phyloP scores from a whole-genome alignment of 1,139 yeast species.

The Geotrichum europaeum region DNA sequence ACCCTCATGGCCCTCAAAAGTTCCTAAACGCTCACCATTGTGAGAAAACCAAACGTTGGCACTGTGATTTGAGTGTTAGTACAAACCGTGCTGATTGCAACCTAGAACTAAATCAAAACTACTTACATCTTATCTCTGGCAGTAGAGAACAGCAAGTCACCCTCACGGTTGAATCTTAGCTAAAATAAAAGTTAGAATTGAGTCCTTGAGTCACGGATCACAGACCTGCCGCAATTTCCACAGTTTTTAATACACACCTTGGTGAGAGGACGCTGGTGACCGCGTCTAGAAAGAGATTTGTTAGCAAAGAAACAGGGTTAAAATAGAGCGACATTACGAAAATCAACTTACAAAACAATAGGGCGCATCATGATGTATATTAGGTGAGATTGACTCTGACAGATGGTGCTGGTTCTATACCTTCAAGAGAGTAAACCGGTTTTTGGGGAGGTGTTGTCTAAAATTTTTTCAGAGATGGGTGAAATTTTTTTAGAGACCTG shows the following conservation, averaged over 20 bases:
- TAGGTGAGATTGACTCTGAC: background rate
- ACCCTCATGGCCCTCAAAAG: constrained; percentile 86
- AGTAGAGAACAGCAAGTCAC: constrained; percentile 86
- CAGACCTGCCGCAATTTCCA: constrained; percentile 68
- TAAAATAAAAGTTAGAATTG: constrained; percentile 47
- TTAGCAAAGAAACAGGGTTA: constrained; percentile 1
- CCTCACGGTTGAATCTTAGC: constrained; percentile 90
- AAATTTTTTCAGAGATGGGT: constrained; percentile 9
- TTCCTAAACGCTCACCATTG: constrained; percentile 95
- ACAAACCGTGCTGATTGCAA: background rate
- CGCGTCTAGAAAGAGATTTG: constrained; percentile 20
- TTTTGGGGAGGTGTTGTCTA: constrained; percentile 12
- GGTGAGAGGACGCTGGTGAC: constrained; percentile 37
- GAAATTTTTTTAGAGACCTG: constrained; percentile 12
- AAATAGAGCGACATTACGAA: background rate
- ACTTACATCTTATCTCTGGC: constrained; percentile 70
- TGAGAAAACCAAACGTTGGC: constrained; percentile 78
- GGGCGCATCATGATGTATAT: constrained; percentile 40
- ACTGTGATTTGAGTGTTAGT: constrained; percentile 12
- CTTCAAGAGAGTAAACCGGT: background rate
- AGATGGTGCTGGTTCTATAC: background rate
- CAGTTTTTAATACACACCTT: constrained; percentile 40
- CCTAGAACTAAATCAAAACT: background rate
- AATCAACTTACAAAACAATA: constrained; percentile 18
- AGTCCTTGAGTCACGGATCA: background rate